Conservation (phyloP, 2,329 filamentous ascomycete species). For the Aspergillus arachidicola region DNA sequence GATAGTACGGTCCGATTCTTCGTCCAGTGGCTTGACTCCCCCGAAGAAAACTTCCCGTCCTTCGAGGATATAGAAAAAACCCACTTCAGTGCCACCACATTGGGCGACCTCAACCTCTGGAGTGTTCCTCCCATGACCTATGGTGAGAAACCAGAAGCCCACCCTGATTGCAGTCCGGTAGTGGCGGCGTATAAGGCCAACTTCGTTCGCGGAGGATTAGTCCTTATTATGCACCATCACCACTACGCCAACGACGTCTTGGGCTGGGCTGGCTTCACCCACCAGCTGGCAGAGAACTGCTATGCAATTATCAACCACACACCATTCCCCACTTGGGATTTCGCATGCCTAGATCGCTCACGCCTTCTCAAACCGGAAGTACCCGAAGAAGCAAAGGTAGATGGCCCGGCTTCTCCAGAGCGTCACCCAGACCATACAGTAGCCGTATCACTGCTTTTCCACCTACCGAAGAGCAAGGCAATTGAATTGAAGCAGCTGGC, state of each 20-base stretch:
- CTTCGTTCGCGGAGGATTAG: constrained; percentile 45
- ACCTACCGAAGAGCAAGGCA: constrained; percentile 50
- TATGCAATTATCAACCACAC: constrained; percentile 34
- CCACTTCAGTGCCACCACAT: constrained; percentile 35
- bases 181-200: constrained; percentile 46
- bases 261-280: constrained; percentile 43
- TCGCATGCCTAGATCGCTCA: constrained; percentile 38
- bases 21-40: constrained; percentile 41
- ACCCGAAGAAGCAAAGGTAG: constrained; percentile 26
- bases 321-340: constrained; percentile 39
- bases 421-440: constrained; percentile 28
- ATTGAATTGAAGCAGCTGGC: constrained; percentile 44
- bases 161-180: constrained; percentile 36
- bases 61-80: constrained; percentile 41
- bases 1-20: constrained; percentile 38
- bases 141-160: constrained; percentile 36
- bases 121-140: constrained; percentile 41
- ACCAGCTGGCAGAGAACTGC: constrained; percentile 50
- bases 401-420: constrained; percentile 14
- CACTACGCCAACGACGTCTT: constrained; percentile 49
- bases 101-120: constrained; percentile 41
- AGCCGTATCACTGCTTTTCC: constrained; percentile 40
- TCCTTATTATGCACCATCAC: constrained; percentile 48
- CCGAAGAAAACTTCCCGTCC: constrained; percentile 37
- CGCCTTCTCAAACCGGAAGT: constrained; percentile 34